Base-by-base conservation (phyloP, 305 asterid genomes). In the Fraxinus latifolia region DNA sequence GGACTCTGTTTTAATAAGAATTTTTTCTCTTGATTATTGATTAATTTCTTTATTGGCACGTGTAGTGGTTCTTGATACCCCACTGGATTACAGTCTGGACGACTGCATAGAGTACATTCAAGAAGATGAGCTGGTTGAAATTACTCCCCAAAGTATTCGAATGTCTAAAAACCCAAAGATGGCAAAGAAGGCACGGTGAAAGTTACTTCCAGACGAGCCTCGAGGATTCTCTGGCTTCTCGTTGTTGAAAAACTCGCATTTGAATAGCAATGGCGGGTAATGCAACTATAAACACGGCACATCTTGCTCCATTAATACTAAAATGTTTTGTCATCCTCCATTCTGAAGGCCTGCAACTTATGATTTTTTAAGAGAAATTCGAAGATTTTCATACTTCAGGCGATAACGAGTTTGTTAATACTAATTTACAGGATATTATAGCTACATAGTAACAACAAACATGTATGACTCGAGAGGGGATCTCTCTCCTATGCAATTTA, bases 61-160 rank as follows among this genome's bases (percentile, higher is more conserved):
- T 80, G 87, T 82, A 96, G 98, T 94, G 85, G 92, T 96, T 88
- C 94, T 96, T 75, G 99, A 96, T 84, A 89, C 98, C 17, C 92
- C 97, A 5, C 72, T 90, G 84, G 97, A 91, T 67, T 96, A 89
- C 89, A 94, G 99, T 88, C 86, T 96, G 79, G 99, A 96, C 50
- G 99, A 96, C 89, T 96, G 99, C 95, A 96, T 96, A 72, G 99
- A 96, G 86, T 96, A 96, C 91, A 96, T 96, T 87, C 98, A 96
- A 92, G 98, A 96, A 90, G 99, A 94, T 4, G 99, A 96, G 86
- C 95, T 96, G 75, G 99, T 96, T 81, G 99, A 96, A 84, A 97
- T 96, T 67, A 93, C 98, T 34, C 99, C 99, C 31, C 32, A 79
- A 31, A 96, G 98, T 89, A 92, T 94, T 65, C 91, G 98, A 76